These are phyloP conservation scores for Quercus aquifolioides DNA, from an alignment of 306 rosid genomes.

Conservation along the genomic window DNA sequence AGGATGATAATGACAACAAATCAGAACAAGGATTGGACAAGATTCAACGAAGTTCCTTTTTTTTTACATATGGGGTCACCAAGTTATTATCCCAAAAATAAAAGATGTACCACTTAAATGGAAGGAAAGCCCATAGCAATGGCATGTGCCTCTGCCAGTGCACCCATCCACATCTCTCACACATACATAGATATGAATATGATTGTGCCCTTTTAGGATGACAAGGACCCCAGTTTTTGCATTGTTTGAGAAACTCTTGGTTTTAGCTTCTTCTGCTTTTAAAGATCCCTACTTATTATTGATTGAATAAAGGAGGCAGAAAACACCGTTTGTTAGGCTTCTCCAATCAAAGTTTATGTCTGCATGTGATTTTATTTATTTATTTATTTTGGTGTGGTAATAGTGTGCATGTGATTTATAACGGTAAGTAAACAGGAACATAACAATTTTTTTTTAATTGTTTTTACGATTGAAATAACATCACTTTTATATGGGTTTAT, in stretches of 20 bases:
- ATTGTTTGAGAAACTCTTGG: slow-evolving; percentile 3
- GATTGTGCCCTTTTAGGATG: slow-evolving; percentile 40
- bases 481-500: no score
- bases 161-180: slow-evolving; percentile 36
- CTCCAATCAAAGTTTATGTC: not conserved
- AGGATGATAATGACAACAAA: slow-evolving; percentile 12
- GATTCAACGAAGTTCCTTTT: not conserved
- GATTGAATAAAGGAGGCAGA: slow-evolving; percentile 14
- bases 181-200: slow-evolving; percentile 23
- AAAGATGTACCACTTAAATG: slow-evolving; percentile 6
- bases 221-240: slow-evolving; percentile 35
- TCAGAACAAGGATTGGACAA: not conserved
- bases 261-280: slow-evolving; percentile 2
- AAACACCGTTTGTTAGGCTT: slow-evolving; percentile 8
- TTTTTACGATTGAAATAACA: no score
- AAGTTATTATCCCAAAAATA: not conserved
- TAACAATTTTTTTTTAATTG: no score
- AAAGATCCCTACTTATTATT: slow-evolving; percentile 1
- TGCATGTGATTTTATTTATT: no score
- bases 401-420: no score
- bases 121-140: not conserved
- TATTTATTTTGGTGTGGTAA: no score
- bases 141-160: slow-evolving; percentile 49
- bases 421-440: no score
- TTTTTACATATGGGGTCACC: not conserved